Base-by-base conservation (phyloP, 352 stramenopile genomes). In the Globisporangium yorkense region DNA sequence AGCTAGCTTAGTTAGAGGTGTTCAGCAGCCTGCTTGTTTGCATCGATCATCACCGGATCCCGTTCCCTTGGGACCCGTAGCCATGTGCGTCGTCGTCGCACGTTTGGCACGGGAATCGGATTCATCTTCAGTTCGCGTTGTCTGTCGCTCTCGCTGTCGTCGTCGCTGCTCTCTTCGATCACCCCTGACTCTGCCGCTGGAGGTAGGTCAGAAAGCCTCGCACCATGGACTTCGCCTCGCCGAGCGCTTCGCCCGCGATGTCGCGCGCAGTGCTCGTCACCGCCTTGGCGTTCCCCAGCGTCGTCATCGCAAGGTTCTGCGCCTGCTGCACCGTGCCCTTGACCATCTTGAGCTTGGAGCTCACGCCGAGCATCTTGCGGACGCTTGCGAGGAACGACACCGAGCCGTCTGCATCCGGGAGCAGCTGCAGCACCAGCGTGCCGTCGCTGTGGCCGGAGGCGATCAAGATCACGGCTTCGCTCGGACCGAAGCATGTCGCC, bases 261-360 rank as follows among this genome's bases (percentile, higher is more conserved):
- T 96, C 84, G 24, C 84, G 71, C 15, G 86, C 86, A 18, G 86
- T 94, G 39, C 60, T 89, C 3, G 86, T 93, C 43, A 93, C 84
- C 3, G 83, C 86, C 47, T 91, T 91, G 15, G 86, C 86, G 37
- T 84, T 94, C 52, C 78, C 86, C 0, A 94, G 57, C 3, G 86
- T 94, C 2, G 80, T 90, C 70, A 89, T 80, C 10, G 84, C 86
- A 10, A 96, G 65, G 13, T 75, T 92, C 56, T 96, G 84, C n/a
- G 86, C 86, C 48, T 96, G 86, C 57, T 94, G 84, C 39, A 96
- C 84, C 0, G 86, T 94, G 16, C 83, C 86, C 52, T 92, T 93
- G 39, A 96, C 84, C 40, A 89, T 87, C 59, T 96, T 94, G 33
- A 94, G 71, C 57, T 88, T 90, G 12, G 84, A 84, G 48, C 74